Base-by-base conservation (phyloP, 768 basidiomycete genomes). In the Naematelia encephala region DNA sequence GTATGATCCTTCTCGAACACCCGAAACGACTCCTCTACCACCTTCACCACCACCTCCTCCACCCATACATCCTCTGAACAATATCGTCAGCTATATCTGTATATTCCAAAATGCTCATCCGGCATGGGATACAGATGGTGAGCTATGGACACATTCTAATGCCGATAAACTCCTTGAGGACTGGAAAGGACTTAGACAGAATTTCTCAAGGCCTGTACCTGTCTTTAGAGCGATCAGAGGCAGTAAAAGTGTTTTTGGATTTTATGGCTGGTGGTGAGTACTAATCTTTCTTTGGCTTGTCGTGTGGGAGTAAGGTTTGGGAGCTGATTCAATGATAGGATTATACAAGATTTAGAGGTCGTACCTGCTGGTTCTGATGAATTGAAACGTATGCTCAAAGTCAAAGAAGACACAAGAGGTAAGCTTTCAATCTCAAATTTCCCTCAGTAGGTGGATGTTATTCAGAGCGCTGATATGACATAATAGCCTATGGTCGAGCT, bases 241-340 rank as follows among this genome's bases (percentile, higher is more conserved):
- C 11, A 48, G 53, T 14, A 42, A 19, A 19, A 44, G 42, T 5
- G 51, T 45, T 1, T 57, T 63, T 25, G 30, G n/a, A 30, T 63
- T 63, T 44, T 28, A 19, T 5, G 69, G 69, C 12, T 70, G 65
- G 66, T 67, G 61, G 69, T 70, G 54, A 61, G 66, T 70, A 11
- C 14, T 16, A 19, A 2, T 25, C 22, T 11, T 48, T 11, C 47
- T 23, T 48, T 13, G 12, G 47, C 23, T 16, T 13, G 44, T 25
- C 26, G n/a, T 10, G 16, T n/a, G 27, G 47, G 11, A 23, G 47
- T 23, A 49, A 12, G 22, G 47, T 11, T 13, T 10, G 14, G 29
- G 42, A 39, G 1, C 10, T 51, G 50, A 34, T 49, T 27, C 60
- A 50, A 21, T 25, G 13, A 19, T 21, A 69, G 68, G 54, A 53